Base-by-base conservation (phyloP, 225 moss, liverwort and hornwort genomes). In the Climacium dendroides region DNA sequence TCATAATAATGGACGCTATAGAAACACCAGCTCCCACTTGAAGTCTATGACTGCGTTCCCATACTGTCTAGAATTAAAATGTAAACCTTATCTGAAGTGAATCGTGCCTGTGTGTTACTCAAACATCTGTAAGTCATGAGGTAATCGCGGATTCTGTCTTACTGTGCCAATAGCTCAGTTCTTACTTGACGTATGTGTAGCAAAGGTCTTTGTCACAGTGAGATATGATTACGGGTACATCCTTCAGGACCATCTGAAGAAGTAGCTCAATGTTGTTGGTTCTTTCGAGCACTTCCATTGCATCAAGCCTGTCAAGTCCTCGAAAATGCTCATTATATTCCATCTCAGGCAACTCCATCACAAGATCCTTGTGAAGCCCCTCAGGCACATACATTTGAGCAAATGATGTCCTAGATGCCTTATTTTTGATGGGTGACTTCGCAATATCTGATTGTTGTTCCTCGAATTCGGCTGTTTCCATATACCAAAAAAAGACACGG, bases 151-250 rank as follows among this genome's bases (percentile, higher is more conserved):
- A 87, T 75, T 78, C 39, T 70, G 45, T 60, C 26, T 48, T 74
- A 54, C 4, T 55, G 53, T 89, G 70, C 74, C 66, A 47, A 62
- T 17, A 78, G 85, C 50, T 88, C 87, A 70, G 70, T 82, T 78
- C 90, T 89, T 94, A 94, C 93, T 92, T 94, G 89, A 94, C 89
- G 85, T 92, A 94, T 72, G 93, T 94, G 83, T 94, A 94, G 60
- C 89, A 86, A 37, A 94, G 89, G 74, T 94, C 91, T 63, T 89
- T 89, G 87, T 94, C 93, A 90, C 92, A 94, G 30, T 92, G 92
- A 43, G 93, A 92, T 84, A 94, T 92, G 53, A 94, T 94, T 29
- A 94, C 87, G 50, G 93, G 93, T 72, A 94, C 91, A 82, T 91
- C 90, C 81, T 94, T 94, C 41, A 92, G 73, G 61, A 92, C 92